phyloP scores from a whole-genome alignment of 345 rosid species.

The Salix brachista region DNA sequence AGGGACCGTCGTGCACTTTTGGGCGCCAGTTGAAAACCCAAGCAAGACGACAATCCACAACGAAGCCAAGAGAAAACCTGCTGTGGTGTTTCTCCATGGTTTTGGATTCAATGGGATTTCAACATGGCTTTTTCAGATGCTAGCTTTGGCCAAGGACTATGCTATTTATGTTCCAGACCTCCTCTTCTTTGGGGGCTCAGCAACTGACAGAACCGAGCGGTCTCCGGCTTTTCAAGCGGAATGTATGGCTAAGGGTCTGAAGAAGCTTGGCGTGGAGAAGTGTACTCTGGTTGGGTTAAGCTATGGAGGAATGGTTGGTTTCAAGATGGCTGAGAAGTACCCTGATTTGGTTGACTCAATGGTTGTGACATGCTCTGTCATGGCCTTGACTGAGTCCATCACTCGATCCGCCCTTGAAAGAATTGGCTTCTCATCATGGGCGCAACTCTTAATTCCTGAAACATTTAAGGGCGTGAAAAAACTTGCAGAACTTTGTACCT shows the following conservation, averaged over 20 bases:
- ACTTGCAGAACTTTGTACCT: neutral
- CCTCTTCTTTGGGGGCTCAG: conserved; percentile 38
- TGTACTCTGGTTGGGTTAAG: conserved; percentile 37
- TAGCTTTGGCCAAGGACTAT: conserved; percentile 22
- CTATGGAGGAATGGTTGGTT: conserved; percentile 35
- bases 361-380: conserved; percentile 25
- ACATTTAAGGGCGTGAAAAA: conserved; percentile 4
- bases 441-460: conserved; percentile 28
- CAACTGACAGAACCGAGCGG: conserved; percentile 21
- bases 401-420: conserved; percentile 8
- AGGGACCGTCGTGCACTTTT: conserved; percentile 37
- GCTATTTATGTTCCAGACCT: conserved; percentile 39
- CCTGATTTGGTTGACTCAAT: conserved; percentile 36
- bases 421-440: conserved; percentile 21
- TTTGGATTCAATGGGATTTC: conserved; percentile 29
- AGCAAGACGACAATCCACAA: neutral
- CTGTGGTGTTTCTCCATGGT: conserved; percentile 37
- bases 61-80: conserved; percentile 4
- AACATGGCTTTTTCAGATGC: conserved; percentile 36
- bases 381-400: conserved; percentile 34
- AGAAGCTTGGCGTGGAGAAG: conserved; percentile 30
- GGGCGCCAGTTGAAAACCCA: conserved; percentile 28
- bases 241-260: conserved; percentile 31
- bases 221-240: conserved; percentile 37
- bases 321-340: conserved; percentile 33